Percentiles rank a stretch among this genome's conserved stretches.
These are phyloP conservation scores for Kwoniella europaea DNA, from an alignment of 768 basidiomycete genomes.

Conservation along the genomic window DNA sequence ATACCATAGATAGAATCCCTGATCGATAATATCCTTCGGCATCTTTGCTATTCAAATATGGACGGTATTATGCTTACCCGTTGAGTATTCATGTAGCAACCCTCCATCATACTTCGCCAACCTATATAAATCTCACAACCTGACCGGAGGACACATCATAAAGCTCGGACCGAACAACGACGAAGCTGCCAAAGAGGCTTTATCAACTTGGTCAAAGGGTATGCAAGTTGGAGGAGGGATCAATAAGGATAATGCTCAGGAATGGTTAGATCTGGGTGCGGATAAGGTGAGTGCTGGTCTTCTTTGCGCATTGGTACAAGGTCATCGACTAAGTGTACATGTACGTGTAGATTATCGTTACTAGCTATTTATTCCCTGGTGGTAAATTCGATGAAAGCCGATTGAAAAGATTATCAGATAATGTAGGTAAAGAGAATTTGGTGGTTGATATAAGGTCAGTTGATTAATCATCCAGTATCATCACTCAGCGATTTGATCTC, in stretches of 20 bases:
- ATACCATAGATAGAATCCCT: neutral
- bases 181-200: conserved; percentile 80
- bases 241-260: conserved; percentile 73
- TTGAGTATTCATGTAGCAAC: conserved; percentile 62
- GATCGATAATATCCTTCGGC: too few relatives aligned
- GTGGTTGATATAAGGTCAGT: conserved; percentile 92
- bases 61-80: too few relatives aligned
- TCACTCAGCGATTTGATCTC: neutral
- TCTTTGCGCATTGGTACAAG: neutral
- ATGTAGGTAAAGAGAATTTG: conserved; percentile 79
- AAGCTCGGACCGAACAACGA: conserved; percentile 92
- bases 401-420: conserved; percentile 67
- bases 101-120: conserved; percentile 78
- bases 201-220: conserved; percentile 84
- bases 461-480: neutral
- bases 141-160: conserved; percentile 92
- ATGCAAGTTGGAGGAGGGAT: conserved; percentile 96
- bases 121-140: conserved; percentile 71
- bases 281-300: conserved; percentile 68
- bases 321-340: neutral
- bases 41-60: too few relatives aligned
- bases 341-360: conserved; percentile 82
- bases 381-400: conserved; percentile 77
- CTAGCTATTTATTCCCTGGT: conserved; percentile 90
- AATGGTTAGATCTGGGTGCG: conserved; percentile 87